Conservation (phyloP, 139 green algal genomes). For the Chlorella sorokiniana region DNA sequence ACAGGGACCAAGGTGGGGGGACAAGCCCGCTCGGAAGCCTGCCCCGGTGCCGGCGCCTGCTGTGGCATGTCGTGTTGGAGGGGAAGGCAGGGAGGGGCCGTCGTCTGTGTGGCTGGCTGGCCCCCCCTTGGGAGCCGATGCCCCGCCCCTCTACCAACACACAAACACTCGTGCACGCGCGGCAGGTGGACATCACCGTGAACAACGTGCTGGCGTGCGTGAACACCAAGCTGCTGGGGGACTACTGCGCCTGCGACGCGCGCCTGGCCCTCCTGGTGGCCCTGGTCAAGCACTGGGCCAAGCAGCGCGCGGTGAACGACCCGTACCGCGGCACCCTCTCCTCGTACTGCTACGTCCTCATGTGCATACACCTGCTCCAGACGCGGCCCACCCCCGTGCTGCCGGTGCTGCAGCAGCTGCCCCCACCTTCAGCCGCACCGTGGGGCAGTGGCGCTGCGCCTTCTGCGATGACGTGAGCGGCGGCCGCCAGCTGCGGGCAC, state of each 20-base stretch:
- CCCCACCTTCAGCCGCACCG: constrained; percentile 43
- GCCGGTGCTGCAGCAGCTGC: constrained; percentile 79
- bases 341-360: constrained; percentile 92
- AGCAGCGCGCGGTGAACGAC: constrained; percentile 82
- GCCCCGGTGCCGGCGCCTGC: neutral
- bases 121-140: too few species aligned
- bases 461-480: constrained; percentile 72
- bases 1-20: constrained; percentile 48
- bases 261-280: constrained; percentile 75
- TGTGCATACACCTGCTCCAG: constrained; percentile 88
- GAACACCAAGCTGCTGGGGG: constrained; percentile 85
- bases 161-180: neutral
- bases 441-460: constrained; percentile 66
- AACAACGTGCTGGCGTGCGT: constrained; percentile 90
- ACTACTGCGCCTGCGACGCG: constrained; percentile 81
- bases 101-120: too few species aligned
- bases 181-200: constrained; percentile 74
- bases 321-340: constrained; percentile 90
- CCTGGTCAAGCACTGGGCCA: constrained; percentile 95
- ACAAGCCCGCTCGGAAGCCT: neutral
- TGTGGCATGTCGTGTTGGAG: too few species aligned
- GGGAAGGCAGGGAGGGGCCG: too few species aligned
- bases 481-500: too few species aligned
- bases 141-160: neutral
- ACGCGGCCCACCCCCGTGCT: constrained; percentile 78